Base-by-base conservation (phyloP, 2,329 filamentous ascomycete species). In the Trichoderma simmonsii region DNA sequence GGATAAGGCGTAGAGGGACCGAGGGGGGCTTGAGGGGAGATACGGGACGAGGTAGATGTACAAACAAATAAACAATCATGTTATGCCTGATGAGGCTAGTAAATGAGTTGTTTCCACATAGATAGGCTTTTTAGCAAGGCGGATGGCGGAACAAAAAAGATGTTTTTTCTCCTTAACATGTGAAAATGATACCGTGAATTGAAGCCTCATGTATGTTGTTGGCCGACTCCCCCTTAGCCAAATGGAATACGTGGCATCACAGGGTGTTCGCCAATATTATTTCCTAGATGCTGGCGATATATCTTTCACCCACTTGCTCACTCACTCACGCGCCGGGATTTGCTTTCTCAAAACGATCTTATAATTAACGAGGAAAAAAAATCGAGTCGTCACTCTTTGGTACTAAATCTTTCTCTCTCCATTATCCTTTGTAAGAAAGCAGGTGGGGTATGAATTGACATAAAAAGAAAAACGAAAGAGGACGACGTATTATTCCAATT, bases 21-120 rank as follows among this genome's bases (percentile, higher is more conserved):
- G 21, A 26, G 15, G 15, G 60, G 30, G 36, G 36, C 6, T 6
- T 18, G 24, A 28, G n/a, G n/a, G 9, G 21, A 61, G 15, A 60
- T 24, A 32, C 15, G 36, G 9, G 30, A 60, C 14, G 43, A 34
- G 14, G 67, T 70, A 70, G 57, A 70, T 70, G 67, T 70, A 62
- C 67, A 70, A 70, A 62, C 67, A 70, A 62, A 62, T 70, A 61
- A 61, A 54, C 24, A 51, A 36, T 71, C 36, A 26, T 71, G 32
- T 64, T 63, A 39, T 70, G 70, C 39, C 62, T 30, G 59, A 61
- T 62, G 66, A 61, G 36, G 66, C 66, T 34, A 21, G 56, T 60
- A 61, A 57, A 54, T 34, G 56, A 51, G 12, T 26, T 24, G 30
- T 24, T 69, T 69, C 36, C 36, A 54, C 56, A 67, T 56, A 67